Base-by-base conservation (phyloP, 331 rosid genomes). In the Dryas integrifolia region DNA sequence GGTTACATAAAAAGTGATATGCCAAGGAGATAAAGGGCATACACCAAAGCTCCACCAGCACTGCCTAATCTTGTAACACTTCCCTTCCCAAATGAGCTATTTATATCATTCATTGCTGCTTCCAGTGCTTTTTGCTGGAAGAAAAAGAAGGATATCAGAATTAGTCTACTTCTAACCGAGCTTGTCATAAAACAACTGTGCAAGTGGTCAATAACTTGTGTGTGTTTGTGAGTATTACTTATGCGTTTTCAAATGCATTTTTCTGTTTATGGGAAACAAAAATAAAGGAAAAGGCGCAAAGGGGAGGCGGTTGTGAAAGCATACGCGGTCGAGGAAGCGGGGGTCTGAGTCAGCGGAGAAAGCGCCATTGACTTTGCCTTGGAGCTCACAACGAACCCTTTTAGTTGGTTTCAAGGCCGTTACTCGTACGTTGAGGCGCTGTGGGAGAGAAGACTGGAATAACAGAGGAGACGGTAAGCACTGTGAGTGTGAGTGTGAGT, bases 41-140 rank as follows among this genome's bases (percentile, higher is more conserved):
- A 94, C 98, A 95, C 98, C 77, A 95, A 87, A 70, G 97, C 98
- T 73, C 97, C 98, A 65, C 97, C 98, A 49, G 97, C 96, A 81
- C 98, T 95, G 76, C 98, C 97, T 74, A 95, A 74, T 84, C 98
- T 82, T 18, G 98, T 95, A 62, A 95, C 98, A 77, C 97, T 95
- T 47, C 98, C 97, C 82, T 95, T 95, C 56, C 98, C 98, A 75
- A 91, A 95, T 59, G 97, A 89, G 80, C 39, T 83, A 74, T 95
- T 95, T 72, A 95, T 95, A 74, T 95, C 98, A 72, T 88, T 95
- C 96, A 95, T 95, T 0, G 96, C 97, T 65, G 97, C 92, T 81
- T 95, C 98, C 84, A 95, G 72, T 63, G 98, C 98, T 81, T 88
- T 95, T 87, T 95, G 92, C 98, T 92, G 82, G 44, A 83, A 80